Evolutionary conservation across 2,329 filamentous ascomycete genomes (phyloP).

Genomic region (Phyllosticta citribraziliensis): DNA sequence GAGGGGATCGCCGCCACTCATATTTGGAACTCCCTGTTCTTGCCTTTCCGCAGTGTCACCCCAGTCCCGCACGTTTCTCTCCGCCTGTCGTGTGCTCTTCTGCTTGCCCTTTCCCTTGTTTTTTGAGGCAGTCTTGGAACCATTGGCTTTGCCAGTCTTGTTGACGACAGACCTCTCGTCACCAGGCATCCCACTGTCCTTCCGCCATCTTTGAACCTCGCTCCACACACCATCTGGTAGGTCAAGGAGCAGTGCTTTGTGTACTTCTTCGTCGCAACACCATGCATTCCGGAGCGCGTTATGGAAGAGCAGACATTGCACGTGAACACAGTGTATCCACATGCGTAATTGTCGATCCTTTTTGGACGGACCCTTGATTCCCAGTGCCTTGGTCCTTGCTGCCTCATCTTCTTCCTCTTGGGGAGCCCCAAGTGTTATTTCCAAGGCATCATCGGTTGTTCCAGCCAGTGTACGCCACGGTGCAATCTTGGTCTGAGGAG

Average conservation of each 20-base stretch:
- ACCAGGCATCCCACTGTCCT: conserved; percentile 67
- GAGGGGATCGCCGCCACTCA: conserved; percentile 75
- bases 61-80: conserved; percentile 57
- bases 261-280: conserved; percentile 26
- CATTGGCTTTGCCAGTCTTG: conserved; percentile 4
- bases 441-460: conserved; percentile 18
- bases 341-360: conserved; percentile 69
- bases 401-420: not conserved
- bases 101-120: conserved; percentile 28
- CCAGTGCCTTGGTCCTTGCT: conserved; percentile 36
- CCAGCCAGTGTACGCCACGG: conserved; percentile 6
- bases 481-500: not conserved
- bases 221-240: conserved; percentile 25
- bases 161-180: conserved; percentile 12
- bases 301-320: conserved; percentile 79
- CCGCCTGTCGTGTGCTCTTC: conserved; percentile 27
- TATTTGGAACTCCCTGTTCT: conserved; percentile 58
- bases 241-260: conserved; percentile 21
- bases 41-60: conserved; percentile 56
- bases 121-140: conserved; percentile 17
- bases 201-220: conserved; percentile 33
- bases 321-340: conserved; percentile 78
- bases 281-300: conserved; percentile 55
- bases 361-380: conserved; percentile 78
- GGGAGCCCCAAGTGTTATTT: conserved; percentile 9